Evolutionary conservation across 2,329 filamentous ascomycete species (phyloP).

Genomic region (Zalaria sp.): DNA sequence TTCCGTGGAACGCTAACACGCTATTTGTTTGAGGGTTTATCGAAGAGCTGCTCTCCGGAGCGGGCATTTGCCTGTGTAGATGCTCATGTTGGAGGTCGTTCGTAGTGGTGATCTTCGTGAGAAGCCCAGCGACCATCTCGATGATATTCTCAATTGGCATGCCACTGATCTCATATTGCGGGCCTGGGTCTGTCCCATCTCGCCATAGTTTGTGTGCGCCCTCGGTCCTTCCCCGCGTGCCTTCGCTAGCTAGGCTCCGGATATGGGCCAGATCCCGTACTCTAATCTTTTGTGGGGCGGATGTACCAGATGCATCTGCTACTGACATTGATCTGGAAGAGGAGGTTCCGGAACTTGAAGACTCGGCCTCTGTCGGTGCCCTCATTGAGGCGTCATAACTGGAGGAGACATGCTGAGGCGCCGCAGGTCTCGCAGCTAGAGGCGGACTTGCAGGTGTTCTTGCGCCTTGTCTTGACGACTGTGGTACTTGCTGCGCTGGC

Average conservation of each 20-base stretch:
- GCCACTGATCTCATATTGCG: slow-evolving; percentile 82
- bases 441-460: slow-evolving; percentile 1
- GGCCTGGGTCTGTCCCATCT: slow-evolving; percentile 33
- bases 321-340: slow-evolving; percentile 12
- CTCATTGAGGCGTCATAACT: slow-evolving; percentile 1
- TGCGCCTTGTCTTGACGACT: neutral
- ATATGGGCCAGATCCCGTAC: slow-evolving; percentile 86
- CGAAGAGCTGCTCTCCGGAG: slow-evolving; percentile 43
- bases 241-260: slow-evolving; percentile 58
- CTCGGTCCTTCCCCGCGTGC: slow-evolving; percentile 7
- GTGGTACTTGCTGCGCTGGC: neutral
- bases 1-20: slow-evolving; percentile 92
- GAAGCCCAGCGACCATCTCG: slow-evolving; percentile 91
- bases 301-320: slow-evolving; percentile 16
- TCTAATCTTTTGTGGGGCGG: slow-evolving; percentile 51
- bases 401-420: neutral
- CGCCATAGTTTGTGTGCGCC: slow-evolving; percentile 27
- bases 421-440: neutral
- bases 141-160: slow-evolving; percentile 98
- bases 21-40: slow-evolving; percentile 51
- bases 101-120: slow-evolving; percentile 94
- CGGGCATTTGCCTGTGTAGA: slow-evolving; percentile 59
- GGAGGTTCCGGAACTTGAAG: slow-evolving; percentile 26
- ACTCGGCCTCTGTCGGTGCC: slow-evolving; percentile 16
- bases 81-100: slow-evolving; percentile 93